Conservation (phyloP, 2,329 filamentous ascomycete genomes). For the Fusarium mundagurra region DNA sequence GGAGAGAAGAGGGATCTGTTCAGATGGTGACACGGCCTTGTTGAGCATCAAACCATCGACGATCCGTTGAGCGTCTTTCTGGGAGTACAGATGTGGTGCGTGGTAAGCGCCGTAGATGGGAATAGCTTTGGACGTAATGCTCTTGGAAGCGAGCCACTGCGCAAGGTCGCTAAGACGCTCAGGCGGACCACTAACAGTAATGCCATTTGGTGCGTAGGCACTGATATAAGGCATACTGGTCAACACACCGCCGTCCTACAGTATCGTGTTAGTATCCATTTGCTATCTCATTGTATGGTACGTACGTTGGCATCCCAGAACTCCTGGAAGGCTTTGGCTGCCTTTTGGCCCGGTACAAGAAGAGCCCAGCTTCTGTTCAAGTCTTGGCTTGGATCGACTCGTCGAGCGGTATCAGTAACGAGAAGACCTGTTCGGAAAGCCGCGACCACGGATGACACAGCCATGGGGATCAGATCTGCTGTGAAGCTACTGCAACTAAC, state of each 20-base stretch:
- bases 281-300: rapidly evolving
- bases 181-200: slow-evolving; percentile 32
- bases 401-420: slow-evolving; percentile 21
- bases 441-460: slow-evolving; percentile 18
- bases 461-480: slow-evolving; percentile 29
- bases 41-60: slow-evolving; percentile 3
- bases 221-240: slow-evolving; percentile 34
- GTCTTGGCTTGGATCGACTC: slow-evolving; percentile 9
- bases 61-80: slow-evolving; percentile 14
- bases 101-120: slow-evolving; percentile 35
- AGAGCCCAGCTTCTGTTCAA: slow-evolving; percentile 32
- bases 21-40: background rate
- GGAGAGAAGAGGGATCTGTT: slow-evolving; percentile 11
- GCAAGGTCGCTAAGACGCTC: slow-evolving; percentile 22
- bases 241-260: slow-evolving; percentile 2
- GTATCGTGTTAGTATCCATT: background rate
- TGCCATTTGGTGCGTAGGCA: slow-evolving; percentile 29
- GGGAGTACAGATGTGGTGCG: slow-evolving; percentile 31
- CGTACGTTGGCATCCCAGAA: slow-evolving; percentile 4
- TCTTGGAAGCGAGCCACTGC: background rate
- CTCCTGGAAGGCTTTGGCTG: background rate
- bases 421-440: slow-evolving; percentile 32
- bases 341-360: slow-evolving; percentile 21
- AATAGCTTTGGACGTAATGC: slow-evolving; percentile 17
- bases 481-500: slow-evolving; percentile 35